Evolutionary conservation across 2,329 filamentous ascomycete genomes (phyloP), one percentile per base, ranked within the genome.

Genomic region (Trichocomaceae sp.): DNA sequence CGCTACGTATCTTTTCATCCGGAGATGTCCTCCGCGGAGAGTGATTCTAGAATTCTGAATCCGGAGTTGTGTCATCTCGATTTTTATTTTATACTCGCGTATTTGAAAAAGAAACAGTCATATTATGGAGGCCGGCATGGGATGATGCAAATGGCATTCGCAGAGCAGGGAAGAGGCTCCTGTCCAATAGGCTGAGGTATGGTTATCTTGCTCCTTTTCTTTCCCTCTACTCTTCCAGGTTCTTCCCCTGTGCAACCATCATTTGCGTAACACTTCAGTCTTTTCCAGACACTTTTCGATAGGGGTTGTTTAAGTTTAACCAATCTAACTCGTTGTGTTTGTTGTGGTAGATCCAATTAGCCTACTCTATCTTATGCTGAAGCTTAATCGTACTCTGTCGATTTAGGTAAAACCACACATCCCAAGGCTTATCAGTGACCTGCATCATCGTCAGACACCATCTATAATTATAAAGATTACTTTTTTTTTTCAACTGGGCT

Each of bases 11-110:
- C n/a, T 41, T 22, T 47, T 41, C 37, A 12, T 37, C 54, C 54
- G 54, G 54, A 56, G 54, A 56, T 52, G 26, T 47, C 29, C 49
- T 56, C 54, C 54, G 54, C 49, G 54, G 54, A 52, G 33, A n/a
- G 37, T 51, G 44, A n/a, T 12, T 45, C 33, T 35, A 19, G 35
- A 20, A 45, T 45, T 51, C 13, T 41, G 22, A n/a, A 17, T 42
- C 37, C 33, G 31, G 31, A 35, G 31, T 8, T 35, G 31, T 35
- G 10, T 33, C 29, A 3, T 35, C 3, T 35, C 9, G 5, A n/a
- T n/a, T n/a, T n/a, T 15, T 4, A 3, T 8, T 15, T 15, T 13
- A 35, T 35, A 15, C 12, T 35, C 31, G 31, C 1, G 31, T 13
- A 33, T 10, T 33, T 9, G 31, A 1, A 35, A 8, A 8, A 5